phyloP scores from a whole-genome alignment of 495 filamentous ascomycete genomes.

The Aspergillus olivimuriae region DNA sequence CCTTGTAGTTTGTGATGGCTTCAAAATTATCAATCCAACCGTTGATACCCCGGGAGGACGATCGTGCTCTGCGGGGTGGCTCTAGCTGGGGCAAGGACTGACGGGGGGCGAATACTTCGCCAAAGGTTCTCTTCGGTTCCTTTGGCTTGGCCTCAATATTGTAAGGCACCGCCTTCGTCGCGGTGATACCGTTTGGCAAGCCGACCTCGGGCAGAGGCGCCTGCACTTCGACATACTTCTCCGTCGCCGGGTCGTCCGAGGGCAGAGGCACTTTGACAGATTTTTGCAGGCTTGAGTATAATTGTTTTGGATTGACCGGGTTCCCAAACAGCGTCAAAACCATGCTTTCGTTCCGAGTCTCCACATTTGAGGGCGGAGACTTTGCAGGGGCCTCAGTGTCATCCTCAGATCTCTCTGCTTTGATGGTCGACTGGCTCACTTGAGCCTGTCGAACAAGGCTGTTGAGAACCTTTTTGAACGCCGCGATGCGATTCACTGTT shows the following conservation, averaged over 20 bases:
- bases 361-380: conserved; percentile 15
- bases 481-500: conserved; percentile 35
- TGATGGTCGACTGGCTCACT: conserved; percentile 31
- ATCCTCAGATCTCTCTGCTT: conserved; percentile 35
- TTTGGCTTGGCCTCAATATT: conserved; percentile 32
- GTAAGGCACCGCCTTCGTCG: conserved; percentile 60
- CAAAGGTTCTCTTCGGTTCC: conserved; percentile 57
- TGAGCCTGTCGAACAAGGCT: conserved; percentile 39
- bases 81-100: conserved; percentile 57
- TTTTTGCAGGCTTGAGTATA: conserved; percentile 77
- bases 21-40: conserved; percentile 41
- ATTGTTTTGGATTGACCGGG: conserved; percentile 63
- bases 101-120: conserved; percentile 74
- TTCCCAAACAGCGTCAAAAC: conserved; percentile 65
- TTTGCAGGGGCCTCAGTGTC: conserved; percentile 28
- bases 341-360: conserved; percentile 41
- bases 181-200: conserved; percentile 67
- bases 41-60: conserved; percentile 20
- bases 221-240: conserved; percentile 42
- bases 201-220: conserved; percentile 51
- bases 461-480: conserved; percentile 46
- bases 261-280: conserved; percentile 30
- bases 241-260: conserved; percentile 30
- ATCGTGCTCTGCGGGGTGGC: conserved; percentile 47
- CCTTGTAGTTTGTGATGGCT: conserved; percentile 27